Base-by-base conservation (phyloP, 176 grass and related monocot genomes). In the Miscanthus lutarioriparius region DNA sequence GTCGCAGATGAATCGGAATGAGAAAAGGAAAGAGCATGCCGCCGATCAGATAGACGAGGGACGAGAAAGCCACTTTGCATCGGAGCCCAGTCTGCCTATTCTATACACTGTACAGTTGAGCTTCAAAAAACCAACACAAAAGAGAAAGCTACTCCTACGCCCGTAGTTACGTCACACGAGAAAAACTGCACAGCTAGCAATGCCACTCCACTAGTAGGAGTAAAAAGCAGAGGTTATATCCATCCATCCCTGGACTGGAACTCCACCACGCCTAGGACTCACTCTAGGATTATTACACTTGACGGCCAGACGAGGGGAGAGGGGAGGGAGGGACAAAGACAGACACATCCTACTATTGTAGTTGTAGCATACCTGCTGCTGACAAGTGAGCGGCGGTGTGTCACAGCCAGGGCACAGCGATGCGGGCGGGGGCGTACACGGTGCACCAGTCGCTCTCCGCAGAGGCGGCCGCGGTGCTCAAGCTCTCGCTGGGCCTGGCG, bases 391-490 rank as follows among this genome's bases (percentile, higher is more conserved):
- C 17, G 16, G 49, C 48, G 47, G 47, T 17, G 4, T 49, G 47
- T 20, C 48, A 8, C 17, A 19, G 44, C 44, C 17, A 53, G 44
- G 3, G 74, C n/a, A 74, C 78, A 75, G 89, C 53, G 51, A 96
- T 96, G 94, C 91, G 94, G n/a, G 86, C 94, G 70, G 91, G 94
- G 11, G 89, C 79, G 3, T 88, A 82, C 84, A 91, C 94, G 80
- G 85, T 96, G 67, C 94, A 96, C 69, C 94, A 96, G 89, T 85
- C 94, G 69, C 94, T 96, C 70, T 86, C 91, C 65, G 88, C 89
- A 22, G 91, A 96, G 89, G 91, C 91, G 41, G 91, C 89, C 74
- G 80, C 91, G 33, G 91, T 89, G 77, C 91, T 96, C 32, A 91
- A 89, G 86, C 88, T 85, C 35, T 87, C 94, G 47, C 77, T 93